These are phyloP conservation scores for Kandelia obovata DNA, from an alignment of 345 rosid species.

Conservation along the genomic window DNA sequence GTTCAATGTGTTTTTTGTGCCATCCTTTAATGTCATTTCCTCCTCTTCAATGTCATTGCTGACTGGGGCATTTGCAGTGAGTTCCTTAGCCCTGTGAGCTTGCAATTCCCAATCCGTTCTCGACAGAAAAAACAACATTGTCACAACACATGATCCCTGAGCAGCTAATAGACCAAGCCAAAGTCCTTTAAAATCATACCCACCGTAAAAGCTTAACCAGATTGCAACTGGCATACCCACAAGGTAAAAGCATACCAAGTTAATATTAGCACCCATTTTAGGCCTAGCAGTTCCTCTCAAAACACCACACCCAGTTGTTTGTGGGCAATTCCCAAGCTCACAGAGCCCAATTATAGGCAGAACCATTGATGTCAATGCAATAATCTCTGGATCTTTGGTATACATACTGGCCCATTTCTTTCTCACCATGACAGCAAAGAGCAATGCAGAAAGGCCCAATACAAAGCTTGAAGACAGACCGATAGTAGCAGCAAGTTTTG, in stretches of 20 bases:
- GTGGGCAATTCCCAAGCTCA: constrained; percentile 29
- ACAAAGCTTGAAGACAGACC: constrained; percentile 20
- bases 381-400: constrained; percentile 23
- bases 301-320: constrained; percentile 27
- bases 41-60: constrained; percentile 12
- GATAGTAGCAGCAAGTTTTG: constrained; percentile 15
- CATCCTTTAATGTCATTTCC: background rate
- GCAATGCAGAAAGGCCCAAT: constrained; percentile 20
- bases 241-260: constrained; percentile 26
- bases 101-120: constrained; percentile 25
- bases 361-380: constrained; percentile 26
- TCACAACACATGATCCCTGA: constrained; percentile 24
- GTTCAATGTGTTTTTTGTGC: background rate
- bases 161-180: constrained; percentile 29
- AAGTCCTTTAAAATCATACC: constrained; percentile 27
- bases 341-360: constrained; percentile 30
- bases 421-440: constrained; percentile 23
- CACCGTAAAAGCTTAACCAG: constrained; percentile 22
- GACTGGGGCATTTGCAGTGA: constrained; percentile 4
- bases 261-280: constrained; percentile 25
- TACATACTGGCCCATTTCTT: constrained; percentile 25
- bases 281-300: constrained; percentile 28
- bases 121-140: constrained; percentile 16
- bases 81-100: constrained; percentile 25
- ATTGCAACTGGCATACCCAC: constrained; percentile 30